phyloP scores from a whole-genome alignment of 163 green algal species.

The Volvox carteri region DNA sequence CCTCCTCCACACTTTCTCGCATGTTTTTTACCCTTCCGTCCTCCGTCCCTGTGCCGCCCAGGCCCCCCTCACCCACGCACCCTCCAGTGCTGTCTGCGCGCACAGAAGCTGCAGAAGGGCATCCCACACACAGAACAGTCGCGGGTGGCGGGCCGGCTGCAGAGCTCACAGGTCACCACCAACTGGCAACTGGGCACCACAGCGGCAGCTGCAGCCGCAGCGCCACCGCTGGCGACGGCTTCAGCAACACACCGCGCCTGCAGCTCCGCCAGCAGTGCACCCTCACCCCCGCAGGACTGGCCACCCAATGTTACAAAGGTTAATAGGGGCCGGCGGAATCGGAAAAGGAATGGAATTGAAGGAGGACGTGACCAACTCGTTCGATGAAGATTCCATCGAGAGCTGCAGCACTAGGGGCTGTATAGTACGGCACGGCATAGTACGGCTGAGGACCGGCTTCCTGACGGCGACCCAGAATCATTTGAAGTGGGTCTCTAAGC shows the following conservation, averaged over 20 bases:
- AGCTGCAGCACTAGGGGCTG: too few relatives aligned
- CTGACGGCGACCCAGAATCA: too few relatives aligned
- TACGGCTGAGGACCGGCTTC: too few relatives aligned
- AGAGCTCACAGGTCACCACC: conserved; percentile 91
- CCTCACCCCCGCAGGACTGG: conserved; percentile 76
- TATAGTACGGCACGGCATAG: too few relatives aligned
- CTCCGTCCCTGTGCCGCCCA: conserved; percentile 71
- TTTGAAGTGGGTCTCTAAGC: too few relatives aligned
- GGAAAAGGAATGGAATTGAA: too few relatives aligned
- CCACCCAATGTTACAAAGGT: too few relatives aligned
- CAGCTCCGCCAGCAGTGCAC: conserved; percentile 83
- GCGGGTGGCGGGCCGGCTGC: conserved; percentile 85
- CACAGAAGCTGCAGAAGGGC: conserved; percentile 93
- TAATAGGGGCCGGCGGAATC: too few relatives aligned
- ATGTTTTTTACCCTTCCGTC: too few relatives aligned
- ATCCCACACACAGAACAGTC: conserved; percentile 88
- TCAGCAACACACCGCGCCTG: conserved; percentile 36
- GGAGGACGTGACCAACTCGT: too few relatives aligned
- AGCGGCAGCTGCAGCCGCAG: conserved; percentile 41
- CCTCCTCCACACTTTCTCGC: too few relatives aligned
- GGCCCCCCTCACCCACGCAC: conserved; percentile 24
- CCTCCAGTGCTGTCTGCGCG: conserved; percentile 90
- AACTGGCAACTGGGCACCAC: conserved; percentile 84
- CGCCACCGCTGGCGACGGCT: conserved; percentile 10
- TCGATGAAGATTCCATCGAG: too few relatives aligned